Conservation (phyloP, 768 basidiomycete genomes). For the Auriscalpium vulgare region DNA sequence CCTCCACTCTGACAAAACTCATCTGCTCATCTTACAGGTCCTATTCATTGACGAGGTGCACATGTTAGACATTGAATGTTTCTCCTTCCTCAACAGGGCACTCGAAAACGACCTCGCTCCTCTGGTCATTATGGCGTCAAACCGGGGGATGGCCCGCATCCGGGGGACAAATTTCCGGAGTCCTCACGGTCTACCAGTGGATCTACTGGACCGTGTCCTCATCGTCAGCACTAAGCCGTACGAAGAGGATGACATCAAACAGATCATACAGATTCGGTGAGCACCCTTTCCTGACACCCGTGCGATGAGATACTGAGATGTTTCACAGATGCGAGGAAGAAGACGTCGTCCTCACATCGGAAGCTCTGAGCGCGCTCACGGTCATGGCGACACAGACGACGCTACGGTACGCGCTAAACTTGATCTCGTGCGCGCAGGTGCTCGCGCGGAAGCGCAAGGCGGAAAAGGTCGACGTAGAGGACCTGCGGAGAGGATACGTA, state of each 20-base stretch:
- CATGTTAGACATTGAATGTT: conserved; percentile 99
- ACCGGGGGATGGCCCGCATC: conserved; percentile 90
- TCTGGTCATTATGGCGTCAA: conserved; percentile 97
- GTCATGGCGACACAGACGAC: conserved; percentile 87
- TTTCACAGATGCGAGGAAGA: conserved; percentile 79
- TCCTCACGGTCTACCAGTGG: conserved; percentile 92
- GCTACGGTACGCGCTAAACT: conserved; percentile 86
- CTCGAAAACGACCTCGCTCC: conserved; percentile 91
- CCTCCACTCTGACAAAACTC: neutral
- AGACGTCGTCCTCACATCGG: conserved; percentile 74
- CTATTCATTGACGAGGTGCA: conserved; percentile 98
- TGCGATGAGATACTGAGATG: neutral
- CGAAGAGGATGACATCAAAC: conserved; percentile 69
- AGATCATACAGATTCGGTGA: conserved; percentile 90
- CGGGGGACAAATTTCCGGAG: conserved; percentile 91
- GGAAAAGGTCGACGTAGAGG: conserved; percentile 75
- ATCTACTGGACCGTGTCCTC: conserved; percentile 89
- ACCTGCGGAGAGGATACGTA: conserved; percentile 74
- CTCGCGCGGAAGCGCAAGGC: conserved; percentile 78
- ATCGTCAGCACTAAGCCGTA: conserved; percentile 95
- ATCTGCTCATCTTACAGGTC: conserved; percentile 43
- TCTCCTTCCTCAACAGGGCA: conserved; percentile 96
- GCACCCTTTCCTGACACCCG: neutral
- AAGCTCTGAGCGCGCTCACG: conserved; percentile 73
- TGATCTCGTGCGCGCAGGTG: conserved; percentile 89